Evolutionary conservation across 1,284 basidiomycete species (phyloP).

Genomic region (Anthracocystis walkeri): DNA sequence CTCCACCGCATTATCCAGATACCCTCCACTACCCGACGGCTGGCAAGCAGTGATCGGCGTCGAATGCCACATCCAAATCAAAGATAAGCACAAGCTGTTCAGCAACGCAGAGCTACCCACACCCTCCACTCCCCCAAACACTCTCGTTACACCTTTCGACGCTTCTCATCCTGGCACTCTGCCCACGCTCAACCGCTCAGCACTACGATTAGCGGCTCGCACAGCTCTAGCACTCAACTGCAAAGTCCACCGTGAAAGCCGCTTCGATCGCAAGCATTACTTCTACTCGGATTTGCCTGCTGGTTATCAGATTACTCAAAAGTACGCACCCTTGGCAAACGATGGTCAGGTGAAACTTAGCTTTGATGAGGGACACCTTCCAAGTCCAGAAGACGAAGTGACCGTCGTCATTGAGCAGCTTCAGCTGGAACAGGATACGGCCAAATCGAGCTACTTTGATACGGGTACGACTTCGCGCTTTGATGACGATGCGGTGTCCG

Average conservation of each 20-base stretch:
- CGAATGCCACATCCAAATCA: constrained; percentile 94
- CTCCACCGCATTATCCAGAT: constrained; percentile 19
- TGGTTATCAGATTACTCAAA: constrained; percentile 97
- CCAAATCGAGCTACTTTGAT: constrained; percentile 79
- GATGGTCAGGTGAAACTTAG: constrained; percentile 77
- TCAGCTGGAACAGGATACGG: constrained; percentile 97
- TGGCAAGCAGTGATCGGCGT: constrained; percentile 83
- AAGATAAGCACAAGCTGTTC: constrained; percentile 87
- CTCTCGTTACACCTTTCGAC: constrained; percentile 84
- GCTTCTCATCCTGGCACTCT: constrained; percentile 92
- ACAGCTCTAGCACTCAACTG: constrained; percentile 85
- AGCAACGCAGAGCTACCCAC: constrained; percentile 74
- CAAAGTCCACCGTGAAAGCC: constrained; percentile 71
- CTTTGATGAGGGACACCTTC: constrained; percentile 62
- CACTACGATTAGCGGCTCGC: constrained; percentile 83
- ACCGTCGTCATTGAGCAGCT: constrained; percentile 88
- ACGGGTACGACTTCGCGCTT: constrained; percentile 67
- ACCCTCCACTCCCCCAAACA: constrained; percentile 76
- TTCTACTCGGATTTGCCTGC: constrained; percentile 95
- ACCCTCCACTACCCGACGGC: constrained; percentile 53
- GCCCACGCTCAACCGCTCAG: constrained; percentile 81
- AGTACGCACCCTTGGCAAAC: constrained; percentile 86
- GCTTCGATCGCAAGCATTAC: constrained; percentile 91
- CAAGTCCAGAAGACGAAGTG: constrained; percentile 70
- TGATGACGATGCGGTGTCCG: not conserved